Evolutionary conservation across 305 asterid species (phyloP).

Genomic region (Solanum hybrid): DNA sequence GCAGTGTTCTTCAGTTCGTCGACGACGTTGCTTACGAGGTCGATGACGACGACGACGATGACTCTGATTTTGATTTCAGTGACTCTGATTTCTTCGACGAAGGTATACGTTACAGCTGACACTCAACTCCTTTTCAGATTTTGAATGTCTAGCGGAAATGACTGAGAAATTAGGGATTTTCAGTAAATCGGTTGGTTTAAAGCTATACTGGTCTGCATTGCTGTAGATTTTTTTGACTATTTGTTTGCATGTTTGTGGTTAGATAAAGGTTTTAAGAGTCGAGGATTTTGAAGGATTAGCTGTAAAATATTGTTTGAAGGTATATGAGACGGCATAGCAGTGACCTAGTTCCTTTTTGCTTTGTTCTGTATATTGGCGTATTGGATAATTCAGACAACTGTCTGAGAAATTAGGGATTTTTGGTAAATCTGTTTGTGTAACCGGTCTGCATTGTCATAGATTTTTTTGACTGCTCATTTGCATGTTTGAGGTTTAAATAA

Average conservation of each 20-base stretch:
- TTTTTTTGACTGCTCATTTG: background rate
- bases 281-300: background rate
- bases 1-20: constrained; percentile 44
- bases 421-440: background rate
- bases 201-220: background rate
- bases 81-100: constrained; percentile 30
- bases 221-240: background rate
- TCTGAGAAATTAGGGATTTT: background rate
- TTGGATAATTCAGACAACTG: background rate
- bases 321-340: background rate
- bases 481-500: background rate
- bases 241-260: background rate
- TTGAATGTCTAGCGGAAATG: background rate
- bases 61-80: constrained; percentile 23
- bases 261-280: background rate
- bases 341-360: background rate
- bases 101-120: constrained; percentile 23
- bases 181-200: background rate
- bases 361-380: background rate
- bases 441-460: background rate
- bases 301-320: background rate
- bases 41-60: constrained; percentile 30
- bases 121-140: background rate
- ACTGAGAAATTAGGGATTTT: background rate
- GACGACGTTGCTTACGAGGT: constrained; percentile 56